Evolutionary conservation across 1,284 basidiomycete species (phyloP), one percentile per base, ranked within the genome.

Genomic region (Ustilago esculenta): DNA sequence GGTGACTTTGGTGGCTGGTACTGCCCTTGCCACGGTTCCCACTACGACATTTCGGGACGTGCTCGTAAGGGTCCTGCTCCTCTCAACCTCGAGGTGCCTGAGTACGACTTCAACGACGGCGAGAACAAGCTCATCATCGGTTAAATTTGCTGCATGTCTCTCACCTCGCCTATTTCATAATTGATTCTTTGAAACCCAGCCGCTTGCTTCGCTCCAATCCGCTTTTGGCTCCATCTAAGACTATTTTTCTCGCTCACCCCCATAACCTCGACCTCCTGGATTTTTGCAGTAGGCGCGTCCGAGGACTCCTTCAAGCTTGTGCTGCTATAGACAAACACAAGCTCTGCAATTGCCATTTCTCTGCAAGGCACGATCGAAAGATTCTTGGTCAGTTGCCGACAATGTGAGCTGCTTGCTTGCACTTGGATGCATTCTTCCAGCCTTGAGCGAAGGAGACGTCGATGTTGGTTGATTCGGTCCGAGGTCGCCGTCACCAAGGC

Each of bases 31-130:
- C 95, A 98, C 84, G 95, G 96, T 83, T 98, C 94, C 58, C 94
- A 98, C 76, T 83, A 98, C 84, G 92, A 94, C 84, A 94, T 94
- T 69, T 94, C 90, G 89, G 94, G 94, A 72, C 92, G 94, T 84
- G 89, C 90, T 80, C 91, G 94, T 83, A 93, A 94, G 84, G 94
- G 94, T 65, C 94, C 75, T 90, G 90, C 82, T 33, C 83, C 83
- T 8, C 77, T 94, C 79, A 98, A 98, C 86, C 87, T 98, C 73
- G 95, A 98, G 84, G 87, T 98, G 29, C 78, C 81, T 39, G 70
- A 73, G 54, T 82, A 82, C 65, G 77, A 80, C 69, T 82, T 82
- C 58, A 82, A 82, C 74, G 81, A 82, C 33, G 68, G 50, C 55
- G 81, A 82, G 73, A 76, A 79, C 75, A 82, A 97, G 86, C 86